A percentile compares a stretch with the other conserved stretches of the same genome.
Conservation (phyloP, 2,329 filamentous ascomycete species). For the Metarhizium sp. region DNA sequence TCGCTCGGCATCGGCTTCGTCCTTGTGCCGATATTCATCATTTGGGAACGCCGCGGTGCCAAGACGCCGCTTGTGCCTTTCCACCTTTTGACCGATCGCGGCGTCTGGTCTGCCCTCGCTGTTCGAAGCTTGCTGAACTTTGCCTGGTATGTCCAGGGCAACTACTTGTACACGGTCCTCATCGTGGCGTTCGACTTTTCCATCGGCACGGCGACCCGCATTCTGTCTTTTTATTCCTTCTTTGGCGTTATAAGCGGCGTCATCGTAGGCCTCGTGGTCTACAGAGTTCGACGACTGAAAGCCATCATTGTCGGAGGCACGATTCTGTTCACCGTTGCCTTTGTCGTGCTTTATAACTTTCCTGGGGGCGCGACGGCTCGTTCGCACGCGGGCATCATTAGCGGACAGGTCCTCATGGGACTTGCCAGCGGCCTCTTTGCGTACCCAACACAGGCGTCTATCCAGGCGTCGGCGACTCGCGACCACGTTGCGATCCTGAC, state of each 20-base stretch:
- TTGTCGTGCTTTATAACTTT: slow-evolving; percentile 45
- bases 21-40: slow-evolving; percentile 37
- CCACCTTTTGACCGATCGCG: slow-evolving; percentile 46
- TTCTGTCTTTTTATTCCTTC: slow-evolving; percentile 44
- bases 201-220: slow-evolving; percentile 43
- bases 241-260: slow-evolving; percentile 46
- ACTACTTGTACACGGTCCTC: slow-evolving; percentile 51
- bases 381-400: slow-evolving; percentile 41
- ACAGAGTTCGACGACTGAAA: slow-evolving; percentile 44
- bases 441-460: slow-evolving; percentile 30
- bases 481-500: slow-evolving; percentile 30
- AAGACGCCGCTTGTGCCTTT: slow-evolving; percentile 47
- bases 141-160: slow-evolving; percentile 48
- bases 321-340: slow-evolving; percentile 44
- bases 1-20: slow-evolving; percentile 41
- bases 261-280: slow-evolving; percentile 40
- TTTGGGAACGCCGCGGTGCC: slow-evolving; percentile 42
- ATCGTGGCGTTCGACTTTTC: slow-evolving; percentile 48
- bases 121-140: slow-evolving; percentile 41
- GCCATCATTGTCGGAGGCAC: slow-evolving; percentile 49
- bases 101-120: slow-evolving; percentile 50
- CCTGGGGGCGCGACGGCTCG: slow-evolving; percentile 35
- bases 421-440: slow-evolving; percentile 49
- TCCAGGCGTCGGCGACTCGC: slow-evolving; percentile 26
- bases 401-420: slow-evolving; percentile 46